Base-by-base conservation (phyloP, 2,329 filamentous ascomycete genomes). In the Cercospora beticola region DNA sequence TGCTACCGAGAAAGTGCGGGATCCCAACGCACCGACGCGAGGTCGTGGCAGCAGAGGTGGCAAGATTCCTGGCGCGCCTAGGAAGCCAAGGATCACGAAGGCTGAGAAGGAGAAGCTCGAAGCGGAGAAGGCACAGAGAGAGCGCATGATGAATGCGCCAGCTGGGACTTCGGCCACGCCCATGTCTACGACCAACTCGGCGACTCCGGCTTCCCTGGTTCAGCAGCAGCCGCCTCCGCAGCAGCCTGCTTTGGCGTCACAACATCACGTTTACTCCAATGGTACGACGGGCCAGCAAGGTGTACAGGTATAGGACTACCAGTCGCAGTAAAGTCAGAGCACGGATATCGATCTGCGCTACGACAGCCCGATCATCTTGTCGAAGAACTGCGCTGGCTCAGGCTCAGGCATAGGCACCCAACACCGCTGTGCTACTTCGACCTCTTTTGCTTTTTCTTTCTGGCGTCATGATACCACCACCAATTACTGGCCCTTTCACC, bases 81-180 rank as follows among this genome's bases (percentile, higher is more conserved):
- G 93, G 73, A 96, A 96, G 79, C 92, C 93, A 62, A 89, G 94
- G 52, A 90, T 93, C 73, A 95, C 91, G 46, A 97, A 97, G 79
- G 90, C 92, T 43, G 91, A 94, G 77, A 92, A 92, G 75, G 90
- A 91, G 70, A 88, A 90, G 76, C 89, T 92, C 80, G 92, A 96
- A 75, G 87, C 88, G 56, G 92, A 96, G 79, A 95, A 95, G 82
- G 85, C 89, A 6, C 90, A 93, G 72, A 86, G 91, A 52, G 91
- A 94, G 79, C 83, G 81, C 64, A 74, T 83, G 74, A 65, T 65
- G 28, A 59, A 36, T 59, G n/a, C 28, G 2, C 28, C 56, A 5
- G 82, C 60, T 18, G 33, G 81, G 5, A 54, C 64, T 33, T 49
- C 60, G 23, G 36, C 40, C 10, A 49, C 28, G 14, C 60, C 28